Percentiles rank a stretch among this genome's conserved stretches.
phyloP scores from a whole-genome alignment of 257 asterid genomes.

The Salvia rosmarinus region DNA sequence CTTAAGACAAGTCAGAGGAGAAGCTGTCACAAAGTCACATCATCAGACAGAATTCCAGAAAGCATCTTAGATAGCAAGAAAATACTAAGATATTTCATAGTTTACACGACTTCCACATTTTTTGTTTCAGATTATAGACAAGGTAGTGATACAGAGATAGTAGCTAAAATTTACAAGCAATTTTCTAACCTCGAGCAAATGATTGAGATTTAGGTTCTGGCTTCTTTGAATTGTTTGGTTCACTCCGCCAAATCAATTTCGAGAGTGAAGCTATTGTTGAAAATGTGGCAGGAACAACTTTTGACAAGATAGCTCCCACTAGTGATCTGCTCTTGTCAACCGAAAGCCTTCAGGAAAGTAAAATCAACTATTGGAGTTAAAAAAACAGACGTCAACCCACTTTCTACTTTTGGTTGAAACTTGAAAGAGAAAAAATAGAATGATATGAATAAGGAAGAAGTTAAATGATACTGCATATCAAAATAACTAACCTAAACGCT shows the following conservation, averaged over 20 bases:
- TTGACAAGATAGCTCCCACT: slow-evolving; percentile 93
- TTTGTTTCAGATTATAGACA: not conserved
- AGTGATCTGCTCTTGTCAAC: slow-evolving; percentile 85
- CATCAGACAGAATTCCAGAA: slow-evolving; percentile 25
- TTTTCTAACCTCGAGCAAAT: slow-evolving; percentile 75
- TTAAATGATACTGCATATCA: slow-evolving; percentile 3
- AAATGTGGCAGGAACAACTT: slow-evolving; percentile 93
- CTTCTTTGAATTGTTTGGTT: slow-evolving; percentile 47
- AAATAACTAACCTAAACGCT: slow-evolving; percentile 76
- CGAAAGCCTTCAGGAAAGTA: slow-evolving; percentile 69
- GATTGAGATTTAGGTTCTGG: slow-evolving; percentile 80
- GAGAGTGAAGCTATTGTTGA: slow-evolving; percentile 90
- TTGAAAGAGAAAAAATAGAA: slow-evolving; percentile 2
- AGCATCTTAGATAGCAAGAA: slow-evolving; percentile 23
- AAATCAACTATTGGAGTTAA: slow-evolving; percentile 29
- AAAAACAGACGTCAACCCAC: slow-evolving; percentile 9
- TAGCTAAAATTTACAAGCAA: slow-evolving; percentile 23
- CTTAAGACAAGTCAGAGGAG: slow-evolving; percentile 86
- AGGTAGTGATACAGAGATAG: not conserved
- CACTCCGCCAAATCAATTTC: slow-evolving; percentile 87
- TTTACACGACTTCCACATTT: not conserved
- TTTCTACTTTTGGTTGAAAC: slow-evolving; percentile 19
- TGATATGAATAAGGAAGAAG: slow-evolving; percentile 24
- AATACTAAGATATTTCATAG: slow-evolving; percentile 27
- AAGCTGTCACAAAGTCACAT: slow-evolving; percentile 60